Conservation (phyloP, 495 filamentous ascomycete species). For the Penicillium macrosclerotiorum region DNA sequence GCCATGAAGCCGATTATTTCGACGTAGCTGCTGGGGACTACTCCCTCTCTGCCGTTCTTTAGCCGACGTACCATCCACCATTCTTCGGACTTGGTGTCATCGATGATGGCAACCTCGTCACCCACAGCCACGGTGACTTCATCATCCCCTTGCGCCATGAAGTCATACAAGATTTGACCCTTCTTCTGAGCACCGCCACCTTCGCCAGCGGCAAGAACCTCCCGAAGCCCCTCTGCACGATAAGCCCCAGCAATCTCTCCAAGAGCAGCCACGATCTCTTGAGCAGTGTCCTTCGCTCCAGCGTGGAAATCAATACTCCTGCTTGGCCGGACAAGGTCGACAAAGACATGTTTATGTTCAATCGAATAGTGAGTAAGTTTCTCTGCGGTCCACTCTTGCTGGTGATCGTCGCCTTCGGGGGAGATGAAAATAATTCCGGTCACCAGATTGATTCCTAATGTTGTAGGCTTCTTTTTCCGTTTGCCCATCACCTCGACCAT, state of each 20-base stretch:
- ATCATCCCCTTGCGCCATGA: slow-evolving; percentile 93
- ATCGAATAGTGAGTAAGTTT: slow-evolving; percentile 93
- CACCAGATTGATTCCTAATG: slow-evolving; percentile 81
- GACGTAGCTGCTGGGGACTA: slow-evolving; percentile 96
- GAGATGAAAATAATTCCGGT: slow-evolving; percentile 89
- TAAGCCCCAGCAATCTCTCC: slow-evolving; percentile 86
- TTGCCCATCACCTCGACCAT: slow-evolving; percentile 93
- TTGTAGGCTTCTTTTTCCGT: slow-evolving; percentile 96
- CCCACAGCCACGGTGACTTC: slow-evolving; percentile 89
- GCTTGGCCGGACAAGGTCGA: slow-evolving; percentile 86
- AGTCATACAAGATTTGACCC: slow-evolving; percentile 88
- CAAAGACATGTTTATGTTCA: slow-evolving; percentile 96
- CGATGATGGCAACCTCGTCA: slow-evolving; percentile 88
- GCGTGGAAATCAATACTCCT: slow-evolving; percentile 96
- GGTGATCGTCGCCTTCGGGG: slow-evolving; percentile 82
- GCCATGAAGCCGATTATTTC: slow-evolving; percentile 72
- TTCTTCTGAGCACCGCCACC: slow-evolving; percentile 68
- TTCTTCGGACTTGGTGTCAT: slow-evolving; percentile 89
- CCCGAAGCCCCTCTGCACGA: slow-evolving; percentile 77
- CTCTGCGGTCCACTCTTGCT: slow-evolving; percentile 90
- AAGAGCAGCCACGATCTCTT: slow-evolving; percentile 84
- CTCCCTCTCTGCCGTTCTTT: slow-evolving; percentile 91
- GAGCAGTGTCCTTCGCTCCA: slow-evolving; percentile 92
- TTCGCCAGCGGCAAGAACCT: slow-evolving; percentile 78
- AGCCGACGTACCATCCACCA: slow-evolving; percentile 96